A percentile compares a stretch with the other conserved stretches of the same genome.
Conservation (phyloP, 495 filamentous ascomycete species). For the Xylaria longipes region DNA sequence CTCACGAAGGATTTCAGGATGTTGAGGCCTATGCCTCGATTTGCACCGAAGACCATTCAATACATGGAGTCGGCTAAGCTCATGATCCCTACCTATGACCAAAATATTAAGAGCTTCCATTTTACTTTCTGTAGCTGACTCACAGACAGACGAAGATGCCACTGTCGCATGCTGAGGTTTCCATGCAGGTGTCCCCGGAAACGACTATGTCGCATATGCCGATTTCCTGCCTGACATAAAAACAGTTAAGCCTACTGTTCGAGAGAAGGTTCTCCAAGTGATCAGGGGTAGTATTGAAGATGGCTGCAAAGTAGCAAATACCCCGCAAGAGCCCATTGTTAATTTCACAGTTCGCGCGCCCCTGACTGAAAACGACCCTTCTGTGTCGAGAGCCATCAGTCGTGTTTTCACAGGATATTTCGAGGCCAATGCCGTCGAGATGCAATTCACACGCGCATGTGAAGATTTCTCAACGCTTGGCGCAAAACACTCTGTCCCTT, state of each 20-base stretch:
- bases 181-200: background rate
- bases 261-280: background rate
- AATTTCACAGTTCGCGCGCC: background rate
- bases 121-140: too few species aligned
- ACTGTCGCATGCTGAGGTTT: background rate
- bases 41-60: too few species aligned
- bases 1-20: too few species aligned
- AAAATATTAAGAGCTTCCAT: too few species aligned
- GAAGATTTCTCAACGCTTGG: background rate
- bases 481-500: background rate
- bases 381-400: background rate
- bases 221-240: background rate
- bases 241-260: background rate
- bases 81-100: too few species aligned
- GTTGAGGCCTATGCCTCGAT: too few species aligned
- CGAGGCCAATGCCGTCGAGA: background rate
- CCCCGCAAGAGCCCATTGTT: constrained; percentile 47
- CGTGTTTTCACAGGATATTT: background rate
- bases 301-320: constrained; percentile 63
- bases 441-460: background rate
- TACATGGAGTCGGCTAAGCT: too few species aligned
- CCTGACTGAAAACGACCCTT: background rate
- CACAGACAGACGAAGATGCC: too few species aligned
- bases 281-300: constrained; percentile 44
- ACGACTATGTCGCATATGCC: background rate